Evolutionary conservation across 805 yeast species (phyloP), one percentile per base, ranked within the genome.

Genomic region (Komagataella ulmi): DNA sequence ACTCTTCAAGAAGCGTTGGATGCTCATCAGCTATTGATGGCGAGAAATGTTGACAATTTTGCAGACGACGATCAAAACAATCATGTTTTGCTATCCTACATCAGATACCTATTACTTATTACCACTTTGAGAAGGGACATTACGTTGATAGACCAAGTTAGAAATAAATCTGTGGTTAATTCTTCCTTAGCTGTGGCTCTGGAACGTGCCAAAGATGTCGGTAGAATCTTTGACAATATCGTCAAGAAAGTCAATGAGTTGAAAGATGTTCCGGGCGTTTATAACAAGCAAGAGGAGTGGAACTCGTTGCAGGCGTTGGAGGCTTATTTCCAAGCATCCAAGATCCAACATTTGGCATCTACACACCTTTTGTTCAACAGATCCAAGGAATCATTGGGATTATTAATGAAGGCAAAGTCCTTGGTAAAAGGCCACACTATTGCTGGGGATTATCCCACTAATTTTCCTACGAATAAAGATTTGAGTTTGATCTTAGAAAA

Each of bases 251-350:
- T 83, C 43, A 66, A 66, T 3, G 83, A 83, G 56, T 66, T 88
- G 48, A 72, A 76, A 60, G 96, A 88, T 54, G 73, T 93, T 50
- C 97, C 97, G 0, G 98, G 98, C 72, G 96, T 91, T 17, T 81
- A 85, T 61, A 86, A 87, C 51, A 96, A 88, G 62, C 93, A 85
- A 51, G 81, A 75, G 19, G 72, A 91, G 51, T 63, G 70, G 55
- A 66, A 68, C 6, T 77, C 83, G 7, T 69, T 93, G 47, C 73
- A 70, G 10, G 57, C 73, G 14, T 66, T 88, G 58, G 67, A 69
- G 30, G 59, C 62, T 7, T 79, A 70, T 54, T 85, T 75, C 63
- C 58, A 60, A n/a, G 66, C 75, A 44, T 58, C 65, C 50, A 77
- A 77, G 57, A 59, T 72, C 12, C 57, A 66, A 24, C 63, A 69